Conservation (phyloP, 768 basidiomycete genomes). For the Macrolepiota albuminosa region DNA sequence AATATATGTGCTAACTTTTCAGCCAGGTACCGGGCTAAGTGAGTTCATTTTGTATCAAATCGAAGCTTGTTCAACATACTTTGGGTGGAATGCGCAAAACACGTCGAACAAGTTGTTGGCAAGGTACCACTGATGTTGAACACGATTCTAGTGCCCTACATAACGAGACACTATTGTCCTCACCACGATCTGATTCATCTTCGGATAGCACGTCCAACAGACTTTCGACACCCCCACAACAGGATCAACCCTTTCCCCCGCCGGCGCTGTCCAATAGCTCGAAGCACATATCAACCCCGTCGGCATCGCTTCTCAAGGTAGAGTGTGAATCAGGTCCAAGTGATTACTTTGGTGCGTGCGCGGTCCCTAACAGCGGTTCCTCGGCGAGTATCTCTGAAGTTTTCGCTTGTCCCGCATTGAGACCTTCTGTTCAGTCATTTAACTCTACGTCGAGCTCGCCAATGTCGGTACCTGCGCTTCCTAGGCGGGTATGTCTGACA, state of each 20-base stretch:
- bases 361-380: not conserved
- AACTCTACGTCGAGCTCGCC: constrained; percentile 12
- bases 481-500: constrained; percentile 49
- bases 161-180: constrained; percentile 10
- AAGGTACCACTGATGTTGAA: constrained; percentile 68
- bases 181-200: not conserved
- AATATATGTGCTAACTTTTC: no score
- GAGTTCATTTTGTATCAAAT: no score
- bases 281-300: constrained; percentile 2
- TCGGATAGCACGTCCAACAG: not conserved
- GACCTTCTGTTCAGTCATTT: not conserved
- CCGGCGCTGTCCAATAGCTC: not conserved
- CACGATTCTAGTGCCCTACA: constrained; percentile 15
- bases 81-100: constrained; percentile 49
- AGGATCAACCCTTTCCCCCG: not conserved
- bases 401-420: not conserved
- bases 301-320: constrained; percentile 1
- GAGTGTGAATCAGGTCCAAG: not conserved
- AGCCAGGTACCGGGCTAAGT: no score
- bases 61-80: no score
- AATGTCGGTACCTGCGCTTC: constrained; percentile 40
- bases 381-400: not conserved
- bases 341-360: constrained; percentile 13
- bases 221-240: constrained; percentile 1
- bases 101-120: constrained; percentile 69